Evolutionary conservation across 352 stramenopile genomes (phyloP).

Genomic region (Phytophthora fragariaefolia): DNA sequence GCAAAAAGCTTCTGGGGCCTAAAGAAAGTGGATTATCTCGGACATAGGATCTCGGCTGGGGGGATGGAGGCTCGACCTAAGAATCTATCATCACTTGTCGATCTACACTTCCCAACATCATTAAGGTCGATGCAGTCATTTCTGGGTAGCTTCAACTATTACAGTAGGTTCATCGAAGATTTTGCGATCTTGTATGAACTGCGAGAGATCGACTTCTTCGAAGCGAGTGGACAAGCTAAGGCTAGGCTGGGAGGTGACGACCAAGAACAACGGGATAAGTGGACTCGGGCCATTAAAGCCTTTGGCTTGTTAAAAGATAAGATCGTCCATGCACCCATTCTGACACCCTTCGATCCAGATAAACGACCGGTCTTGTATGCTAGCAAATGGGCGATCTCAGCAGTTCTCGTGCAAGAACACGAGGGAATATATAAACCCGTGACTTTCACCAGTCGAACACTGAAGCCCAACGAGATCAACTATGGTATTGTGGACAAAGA

Average conservation of each 20-base stretch:
- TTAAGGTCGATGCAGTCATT: conserved; percentile 20
- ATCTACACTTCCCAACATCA: too few relatives aligned
- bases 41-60: too few relatives aligned
- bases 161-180: conserved; percentile 22
- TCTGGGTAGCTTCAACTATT: conserved; percentile 24
- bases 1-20: too few relatives aligned
- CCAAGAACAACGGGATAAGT: background rate
- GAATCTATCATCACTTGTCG: too few relatives aligned
- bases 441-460: background rate
- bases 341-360: conserved; percentile 16
- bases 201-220: background rate
- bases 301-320: conserved; percentile 20
- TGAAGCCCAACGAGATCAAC: background rate
- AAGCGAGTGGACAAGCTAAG: background rate
- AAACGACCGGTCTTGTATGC: conserved; percentile 15
- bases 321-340: conserved; percentile 3
- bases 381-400: conserved; percentile 7
- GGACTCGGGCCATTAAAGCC: background rate
- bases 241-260: too few relatives aligned
- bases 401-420: background rate
- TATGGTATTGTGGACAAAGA: background rate
- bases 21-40: too few relatives aligned
- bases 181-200: conserved; percentile 14
- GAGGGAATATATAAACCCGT: background rate
- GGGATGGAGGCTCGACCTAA: too few relatives aligned